A percentile compares a stretch with the other conserved stretches of the same genome.
Evolutionary conservation across 2,329 filamentous ascomycete genomes (phyloP).

Genomic region (Colletotrichum sp.): DNA sequence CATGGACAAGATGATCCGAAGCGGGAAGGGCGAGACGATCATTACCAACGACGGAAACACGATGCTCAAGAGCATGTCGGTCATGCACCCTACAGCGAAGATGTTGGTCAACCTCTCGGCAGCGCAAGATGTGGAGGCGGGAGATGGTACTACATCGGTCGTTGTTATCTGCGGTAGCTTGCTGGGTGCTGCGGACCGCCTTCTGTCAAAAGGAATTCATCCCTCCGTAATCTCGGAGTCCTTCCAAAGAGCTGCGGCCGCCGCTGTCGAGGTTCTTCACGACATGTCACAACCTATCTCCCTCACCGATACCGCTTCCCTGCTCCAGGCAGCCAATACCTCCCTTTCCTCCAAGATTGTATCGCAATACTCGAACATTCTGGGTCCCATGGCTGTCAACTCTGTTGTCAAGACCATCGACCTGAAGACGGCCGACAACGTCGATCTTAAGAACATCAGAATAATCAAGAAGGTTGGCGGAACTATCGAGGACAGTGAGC

Average conservation of each 20-base stretch:
- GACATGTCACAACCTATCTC: conserved; percentile 95
- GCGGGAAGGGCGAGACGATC: conserved; percentile 93
- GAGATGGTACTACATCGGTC: conserved; percentile 97
- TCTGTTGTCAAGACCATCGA: conserved; percentile 96
- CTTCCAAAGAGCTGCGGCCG: conserved; percentile 92
- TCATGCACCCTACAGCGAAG: conserved; percentile 99
- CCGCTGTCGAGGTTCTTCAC: conserved; percentile 88
- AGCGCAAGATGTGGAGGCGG: conserved; percentile 97
- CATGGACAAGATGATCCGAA: conserved; percentile 99
- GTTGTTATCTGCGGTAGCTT: conserved; percentile 97
- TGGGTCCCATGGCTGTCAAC: conserved; percentile 98
- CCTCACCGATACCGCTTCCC: conserved; percentile 83
- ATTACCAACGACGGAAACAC: conserved; percentile 99
- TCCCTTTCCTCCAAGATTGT: conserved; percentile 99
- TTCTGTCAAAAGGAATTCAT: conserved; percentile 93
- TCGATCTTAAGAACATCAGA: conserved; percentile 94
- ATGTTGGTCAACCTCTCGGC: conserved; percentile 98
- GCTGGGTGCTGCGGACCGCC: conserved; percentile 88
- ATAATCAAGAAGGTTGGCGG: conserved; percentile 98
- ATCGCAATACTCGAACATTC: conserved; percentile 91
- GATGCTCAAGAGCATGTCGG: conserved; percentile 98
- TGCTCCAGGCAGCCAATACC: conserved; percentile 95
- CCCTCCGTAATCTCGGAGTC: conserved; percentile 97
- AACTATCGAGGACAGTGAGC: conserved; percentile 97
- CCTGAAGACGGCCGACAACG: conserved; percentile 92